Evolutionary conservation across 2,329 filamentous ascomycete species (phyloP), one percentile per base, ranked within the genome.

Genomic region (Diatrype stigma): DNA sequence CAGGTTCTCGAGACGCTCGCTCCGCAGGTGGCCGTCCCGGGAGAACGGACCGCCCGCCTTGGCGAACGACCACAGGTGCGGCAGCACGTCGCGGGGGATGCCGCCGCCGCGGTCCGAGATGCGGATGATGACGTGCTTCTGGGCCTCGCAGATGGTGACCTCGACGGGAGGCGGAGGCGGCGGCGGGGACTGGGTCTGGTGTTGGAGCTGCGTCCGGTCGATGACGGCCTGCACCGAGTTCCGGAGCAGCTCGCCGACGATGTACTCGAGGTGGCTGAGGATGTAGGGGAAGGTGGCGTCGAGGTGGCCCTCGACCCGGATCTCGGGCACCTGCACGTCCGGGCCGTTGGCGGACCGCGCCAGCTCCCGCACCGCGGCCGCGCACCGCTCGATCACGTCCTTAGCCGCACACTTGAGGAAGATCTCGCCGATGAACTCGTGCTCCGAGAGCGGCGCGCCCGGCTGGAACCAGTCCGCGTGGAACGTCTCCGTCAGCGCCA

Each of bases 271-370:
- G 67, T 97, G 94, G 64, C 87, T 94, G 47, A 96, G 81, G 57
- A 99, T 97, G 64, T 96, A 99, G 1, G 95, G 94, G 65, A 99
- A 99, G 30, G 86, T 96, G 4, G 92, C 92, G 28, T 89, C 84
- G 2, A 94, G 77, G 65, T 99, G 91, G 21, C 95, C 94, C 55
- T 87, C 81, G 51, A 99, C 78, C 45, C 80, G 82, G 69, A 99
- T 89, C 56, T 91, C 84, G 5, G 94, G 94, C 2, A 99, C 80
- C 47, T 78, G 74, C 1, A 85, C 79, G 49, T 85, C 77, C 1
- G 85, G 77, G 1, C 88, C 89, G 61, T 95, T 92, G 47, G 87
- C 87, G 51, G 85, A 81, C 54, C 81, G 81, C 51, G 90, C 86
- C 47, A 97, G 81, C 42, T 86, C 79, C 56, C 85, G 83, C 17